phyloP scores from a whole-genome alignment of 192 early-diverging fungal genomes.

The Kappamyces sp. region DNA sequence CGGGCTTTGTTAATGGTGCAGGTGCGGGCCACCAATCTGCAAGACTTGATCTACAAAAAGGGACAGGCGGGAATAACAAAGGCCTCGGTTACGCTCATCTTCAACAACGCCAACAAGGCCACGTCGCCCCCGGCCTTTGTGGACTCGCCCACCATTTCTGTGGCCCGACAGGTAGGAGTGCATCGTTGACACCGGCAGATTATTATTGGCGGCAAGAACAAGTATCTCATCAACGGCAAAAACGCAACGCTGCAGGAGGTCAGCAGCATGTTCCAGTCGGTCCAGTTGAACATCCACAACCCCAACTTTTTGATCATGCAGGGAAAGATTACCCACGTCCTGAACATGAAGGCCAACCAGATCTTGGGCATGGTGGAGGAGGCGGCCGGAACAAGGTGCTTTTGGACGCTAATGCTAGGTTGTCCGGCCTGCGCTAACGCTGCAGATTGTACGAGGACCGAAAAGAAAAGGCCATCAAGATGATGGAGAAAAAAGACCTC shows the following conservation, averaged over 20 bases:
- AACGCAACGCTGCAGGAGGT: constrained; percentile 84
- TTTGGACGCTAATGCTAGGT: no score
- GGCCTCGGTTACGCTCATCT: constrained; percentile 94
- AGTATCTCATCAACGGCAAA: constrained; percentile 95
- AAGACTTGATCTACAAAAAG: constrained; percentile 98
- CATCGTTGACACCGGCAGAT: constrained; percentile 36
- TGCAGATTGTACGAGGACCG: constrained; percentile 92
- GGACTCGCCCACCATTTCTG: constrained; percentile 74
- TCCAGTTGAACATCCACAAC: constrained; percentile 98
- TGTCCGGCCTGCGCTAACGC: no score
- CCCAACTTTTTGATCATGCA: constrained; percentile 99
- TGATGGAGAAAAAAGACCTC: constrained; percentile 92
- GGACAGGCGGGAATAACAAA: constrained; percentile 98
- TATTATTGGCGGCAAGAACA: constrained; percentile 86
- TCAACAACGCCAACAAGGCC: constrained; percentile 83
- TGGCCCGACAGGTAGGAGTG: constrained; percentile 87
- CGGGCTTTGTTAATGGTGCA: constrained; percentile 18
- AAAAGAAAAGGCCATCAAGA: constrained; percentile 89
- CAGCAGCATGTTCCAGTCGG: constrained; percentile 89
- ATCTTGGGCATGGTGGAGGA: constrained; percentile 98
- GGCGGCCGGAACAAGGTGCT: constrained; percentile 78
- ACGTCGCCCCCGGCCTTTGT: constrained; percentile 85
- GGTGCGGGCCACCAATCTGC: constrained; percentile 86
- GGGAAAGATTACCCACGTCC: constrained; percentile 95
- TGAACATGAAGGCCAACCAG: constrained; percentile 98